Evolutionary conservation across 495 filamentous ascomycete genomes (phyloP).

Genomic region (Aspergillus bertholletiae): DNA sequence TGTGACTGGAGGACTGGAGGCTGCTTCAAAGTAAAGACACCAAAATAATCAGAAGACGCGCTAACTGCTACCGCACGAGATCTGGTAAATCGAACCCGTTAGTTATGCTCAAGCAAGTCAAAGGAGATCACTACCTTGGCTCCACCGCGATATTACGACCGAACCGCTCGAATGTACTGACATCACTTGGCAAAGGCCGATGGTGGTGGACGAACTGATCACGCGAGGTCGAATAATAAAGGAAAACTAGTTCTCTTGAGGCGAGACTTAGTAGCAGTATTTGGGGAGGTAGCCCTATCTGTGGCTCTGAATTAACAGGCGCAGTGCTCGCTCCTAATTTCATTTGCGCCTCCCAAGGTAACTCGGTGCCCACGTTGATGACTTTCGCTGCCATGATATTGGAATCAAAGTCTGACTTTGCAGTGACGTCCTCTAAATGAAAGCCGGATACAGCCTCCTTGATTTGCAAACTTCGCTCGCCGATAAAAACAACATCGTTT

Average conservation of each 20-base stretch:
- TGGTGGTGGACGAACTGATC: conserved; percentile 59
- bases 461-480: conserved; percentile 63
- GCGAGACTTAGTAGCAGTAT: conserved; percentile 70
- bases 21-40: conserved; percentile 48
- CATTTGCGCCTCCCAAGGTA: conserved; percentile 33
- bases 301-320: conserved; percentile 1
- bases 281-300: conserved; percentile 61
- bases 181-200: conserved; percentile 53
- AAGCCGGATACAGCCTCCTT: conserved; percentile 56
- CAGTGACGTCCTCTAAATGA: conserved; percentile 64
- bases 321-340: conserved; percentile 13
- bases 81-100: conserved; percentile 34
- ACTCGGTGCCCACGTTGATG: conserved; percentile 31
- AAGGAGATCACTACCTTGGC: conserved; percentile 51
- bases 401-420: conserved; percentile 72
- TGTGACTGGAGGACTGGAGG: conserved; percentile 31
- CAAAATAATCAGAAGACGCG: conserved; percentile 53
- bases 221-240: conserved; percentile 53
- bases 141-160: conserved; percentile 83
- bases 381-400: conserved; percentile 47
- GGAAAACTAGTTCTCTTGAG: conserved; percentile 64
- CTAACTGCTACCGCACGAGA: conserved; percentile 65
- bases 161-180: conserved; percentile 53
- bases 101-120: background rate
- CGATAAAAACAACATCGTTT: conserved; percentile 90